Percentiles rank a stretch among this genome's conserved stretches.
phyloP scores from a whole-genome alignment of 2,329 filamentous ascomycete species.

The Epichloe sibirici region DNA sequence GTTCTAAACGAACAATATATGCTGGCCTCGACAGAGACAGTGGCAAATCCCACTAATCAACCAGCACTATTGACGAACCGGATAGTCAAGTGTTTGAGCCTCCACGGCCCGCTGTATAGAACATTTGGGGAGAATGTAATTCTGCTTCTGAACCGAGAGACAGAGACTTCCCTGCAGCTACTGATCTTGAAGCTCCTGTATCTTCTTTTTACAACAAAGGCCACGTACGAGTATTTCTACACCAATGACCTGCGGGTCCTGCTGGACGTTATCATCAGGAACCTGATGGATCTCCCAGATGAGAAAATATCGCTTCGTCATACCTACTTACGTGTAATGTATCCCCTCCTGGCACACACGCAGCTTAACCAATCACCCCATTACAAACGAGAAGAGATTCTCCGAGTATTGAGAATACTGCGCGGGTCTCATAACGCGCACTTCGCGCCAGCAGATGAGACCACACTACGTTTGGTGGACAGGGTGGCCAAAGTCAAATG shows the following conservation, averaged over 20 bases:
- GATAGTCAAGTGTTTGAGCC: constrained; percentile 80
- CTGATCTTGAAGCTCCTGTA: constrained; percentile 95
- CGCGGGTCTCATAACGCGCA: constrained; percentile 52
- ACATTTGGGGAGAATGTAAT: constrained; percentile 98
- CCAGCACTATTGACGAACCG: constrained; percentile 65
- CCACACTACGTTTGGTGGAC: constrained; percentile 63
- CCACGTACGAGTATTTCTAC: constrained; percentile 96
- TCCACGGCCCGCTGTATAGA: constrained; percentile 69
- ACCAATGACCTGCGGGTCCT: constrained; percentile 93
- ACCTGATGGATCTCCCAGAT: constrained; percentile 87
- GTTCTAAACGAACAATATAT: constrained; percentile 98
- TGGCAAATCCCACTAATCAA: constrained; percentile 23
- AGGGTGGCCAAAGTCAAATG: constrained; percentile 64
- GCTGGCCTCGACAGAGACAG: constrained; percentile 53
- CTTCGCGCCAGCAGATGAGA: constrained; percentile 71
- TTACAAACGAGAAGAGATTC: constrained; percentile 82
- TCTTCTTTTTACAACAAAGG: constrained; percentile 81
- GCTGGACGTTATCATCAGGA: constrained; percentile 90
- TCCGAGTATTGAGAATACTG: constrained; percentile 62
- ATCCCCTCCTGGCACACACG: constrained; percentile 81
- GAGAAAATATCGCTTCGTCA: constrained; percentile 69
- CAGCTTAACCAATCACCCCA: constrained; percentile 77
- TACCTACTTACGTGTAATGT: constrained; percentile 86
- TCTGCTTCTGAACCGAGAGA: constrained; percentile 84
- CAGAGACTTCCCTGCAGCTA: constrained; percentile 84